A percentile compares a stretch with the other conserved stretches of the same genome.
These are phyloP conservation scores for Vigna angularis DNA, from an alignment of 306 rosid species.

Conservation along the genomic window DNA sequence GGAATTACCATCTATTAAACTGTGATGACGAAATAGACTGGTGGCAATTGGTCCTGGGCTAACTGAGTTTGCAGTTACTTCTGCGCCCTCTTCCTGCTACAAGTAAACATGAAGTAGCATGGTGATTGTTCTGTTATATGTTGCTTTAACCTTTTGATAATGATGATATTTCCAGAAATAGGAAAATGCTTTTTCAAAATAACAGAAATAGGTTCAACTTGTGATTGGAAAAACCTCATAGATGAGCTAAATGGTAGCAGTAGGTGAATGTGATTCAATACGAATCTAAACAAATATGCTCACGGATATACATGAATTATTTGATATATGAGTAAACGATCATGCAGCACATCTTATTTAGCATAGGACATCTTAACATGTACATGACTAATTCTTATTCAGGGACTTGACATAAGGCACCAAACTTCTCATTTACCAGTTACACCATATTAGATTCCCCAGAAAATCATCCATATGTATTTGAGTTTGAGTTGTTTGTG, in stretches of 20 bases:
- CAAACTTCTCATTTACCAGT: not conserved
- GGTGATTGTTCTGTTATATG: not conserved
- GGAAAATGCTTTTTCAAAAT: not conserved
- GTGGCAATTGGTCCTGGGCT: conserved; percentile 68
- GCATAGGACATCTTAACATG: not conserved
- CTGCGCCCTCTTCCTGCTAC: conserved; percentile 56
- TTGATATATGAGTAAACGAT: not conserved
- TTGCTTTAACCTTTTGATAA: conserved; percentile 16
- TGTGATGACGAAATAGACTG: conserved; percentile 56
- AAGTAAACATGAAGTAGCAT: conserved; percentile 30
- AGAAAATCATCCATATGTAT: not conserved
- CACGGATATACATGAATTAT: not conserved
- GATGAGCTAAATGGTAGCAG: not conserved
- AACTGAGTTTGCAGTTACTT: conserved; percentile 62
- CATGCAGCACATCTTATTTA: not conserved
- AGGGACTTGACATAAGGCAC: not conserved
- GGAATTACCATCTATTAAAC: conserved; percentile 52
- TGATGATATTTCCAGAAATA: not conserved
- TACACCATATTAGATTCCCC: not conserved
- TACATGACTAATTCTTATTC: not conserved
- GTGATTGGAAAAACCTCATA: not conserved
- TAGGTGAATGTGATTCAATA: not conserved
- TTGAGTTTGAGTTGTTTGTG: not conserved
- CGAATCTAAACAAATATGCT: not conserved
- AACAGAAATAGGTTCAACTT: not conserved